Evolutionary conservation across 2,329 filamentous ascomycete species (phyloP), one percentile per base, ranked within the genome.

Genomic region (Neofusicoccum ribis): DNA sequence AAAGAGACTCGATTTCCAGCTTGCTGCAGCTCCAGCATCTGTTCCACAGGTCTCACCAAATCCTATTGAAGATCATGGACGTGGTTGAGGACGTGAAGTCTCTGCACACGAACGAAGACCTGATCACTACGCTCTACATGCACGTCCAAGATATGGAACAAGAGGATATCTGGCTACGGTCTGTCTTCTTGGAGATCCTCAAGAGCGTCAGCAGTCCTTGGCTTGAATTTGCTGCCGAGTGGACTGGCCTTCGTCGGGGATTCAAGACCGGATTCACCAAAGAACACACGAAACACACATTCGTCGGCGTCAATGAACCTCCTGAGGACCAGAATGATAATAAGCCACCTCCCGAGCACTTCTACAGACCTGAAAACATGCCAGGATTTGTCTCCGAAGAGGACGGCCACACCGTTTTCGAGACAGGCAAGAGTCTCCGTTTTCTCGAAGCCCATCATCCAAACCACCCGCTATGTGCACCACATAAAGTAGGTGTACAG

Each of bases 361-460:
- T 86, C 5, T 83, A 93, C 37, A 87, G 90, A 66, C 81, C 82
- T 23, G 80, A 85, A 34, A 85, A 86, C 67, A 87, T 95, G 78
- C 91, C 91, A 0, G 81, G 83, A 1, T 95, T 95, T 69, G 82
- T 96, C 50, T 85, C 88, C 0, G 75, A 81, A 5, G 91, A 95
- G 65, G 85, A 93, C 69, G 88, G 87, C 3, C 83, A 85, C 59
- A 80, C 83, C 5, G 86, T 95, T n/a, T 93, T 94, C 68, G 91
- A 96, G 73, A 90, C 89, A 3, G 92, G 91, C 3, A 86, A 85
- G 70, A 94, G 90, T 73, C 77, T 96, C 54, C 86, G 90, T 7
- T 88, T 95, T 63, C 81, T 96, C 54, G 86, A 88, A 69, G 80
- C 82, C 23, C 87, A 90, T 69, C 90, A 95, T 72, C 85, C 91